phyloP scores from a whole-genome alignment of 2,329 filamentous ascomycete species.

The Aspergillus amoenus region DNA sequence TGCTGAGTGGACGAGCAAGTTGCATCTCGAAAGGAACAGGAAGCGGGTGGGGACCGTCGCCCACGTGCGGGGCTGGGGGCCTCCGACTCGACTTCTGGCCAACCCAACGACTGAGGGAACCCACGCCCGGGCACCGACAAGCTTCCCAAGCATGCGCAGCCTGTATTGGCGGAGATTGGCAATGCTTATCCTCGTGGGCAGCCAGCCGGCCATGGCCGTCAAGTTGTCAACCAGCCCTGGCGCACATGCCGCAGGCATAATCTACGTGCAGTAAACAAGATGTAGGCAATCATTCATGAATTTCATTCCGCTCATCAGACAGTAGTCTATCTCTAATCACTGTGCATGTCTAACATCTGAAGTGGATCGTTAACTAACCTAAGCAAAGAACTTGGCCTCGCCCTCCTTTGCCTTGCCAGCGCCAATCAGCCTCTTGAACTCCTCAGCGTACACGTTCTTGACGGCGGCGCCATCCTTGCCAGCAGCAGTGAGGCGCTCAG shows the following conservation, averaged over 20 bases:
- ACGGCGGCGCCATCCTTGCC: conserved; percentile 80
- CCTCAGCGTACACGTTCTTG: conserved; percentile 75
- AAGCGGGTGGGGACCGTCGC: not conserved
- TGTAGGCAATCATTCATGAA: not conserved
- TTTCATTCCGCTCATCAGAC: conserved; percentile 1
- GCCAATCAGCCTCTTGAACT: conserved; percentile 73
- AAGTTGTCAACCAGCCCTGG: too few species aligned
- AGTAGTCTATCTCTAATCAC: conserved; percentile 8
- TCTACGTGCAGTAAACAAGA: too few species aligned
- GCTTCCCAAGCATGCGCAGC: conserved; percentile 9
- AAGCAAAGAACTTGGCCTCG: conserved; percentile 65
- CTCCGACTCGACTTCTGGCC: conserved; percentile 1
- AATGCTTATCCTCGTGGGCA: not conserved
- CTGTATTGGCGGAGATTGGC: conserved; percentile 2
- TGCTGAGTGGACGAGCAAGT: conserved; percentile 14
- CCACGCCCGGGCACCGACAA: not conserved
- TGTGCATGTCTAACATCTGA: not conserved
- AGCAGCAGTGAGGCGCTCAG: conserved; percentile 72
- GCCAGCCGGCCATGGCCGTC: too few species aligned
- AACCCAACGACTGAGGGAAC: not conserved
- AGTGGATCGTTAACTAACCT: not conserved
- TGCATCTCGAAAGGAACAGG: not conserved
- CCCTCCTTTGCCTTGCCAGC: conserved; percentile 85
- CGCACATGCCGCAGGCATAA: too few species aligned
- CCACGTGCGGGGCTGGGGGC: not conserved